These are phyloP conservation scores for Apiospora arundinis DNA, from an alignment of 2,329 filamentous ascomycete species.

Conservation along the genomic window DNA sequence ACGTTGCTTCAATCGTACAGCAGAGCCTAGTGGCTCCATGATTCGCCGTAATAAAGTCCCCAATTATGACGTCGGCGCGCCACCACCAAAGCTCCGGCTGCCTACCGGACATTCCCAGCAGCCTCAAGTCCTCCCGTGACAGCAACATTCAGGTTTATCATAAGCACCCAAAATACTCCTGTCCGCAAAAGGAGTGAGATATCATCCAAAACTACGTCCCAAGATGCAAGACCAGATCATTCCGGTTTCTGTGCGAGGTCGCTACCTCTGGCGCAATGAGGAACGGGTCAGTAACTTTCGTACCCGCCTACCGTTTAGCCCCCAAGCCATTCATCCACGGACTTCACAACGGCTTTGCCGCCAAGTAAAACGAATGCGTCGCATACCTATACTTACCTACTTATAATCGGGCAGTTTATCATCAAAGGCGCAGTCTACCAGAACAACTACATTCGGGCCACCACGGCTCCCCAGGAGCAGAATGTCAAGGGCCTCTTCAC, in stretches of 20 bases:
- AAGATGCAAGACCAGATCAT: conserved; percentile 5
- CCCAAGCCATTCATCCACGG: not conserved
- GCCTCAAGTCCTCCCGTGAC: not conserved
- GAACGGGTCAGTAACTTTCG: conserved; percentile 27
- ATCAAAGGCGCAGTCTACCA: conserved; percentile 35
- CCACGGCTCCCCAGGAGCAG: not conserved
- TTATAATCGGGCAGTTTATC: conserved; percentile 29
- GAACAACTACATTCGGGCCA: not conserved
- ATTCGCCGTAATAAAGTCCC: not conserved
- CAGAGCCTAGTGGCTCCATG: not conserved
- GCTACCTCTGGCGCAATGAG: conserved; percentile 32
- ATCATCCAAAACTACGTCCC: not conserved
- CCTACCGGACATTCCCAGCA: not conserved
- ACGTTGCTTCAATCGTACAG: too few species aligned
- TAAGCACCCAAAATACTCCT: too few species aligned
- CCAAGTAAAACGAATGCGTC: not conserved
- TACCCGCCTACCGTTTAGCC: not conserved
- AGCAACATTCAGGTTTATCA: too few species aligned
- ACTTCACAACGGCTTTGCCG: not conserved
- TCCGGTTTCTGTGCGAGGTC: conserved; percentile 31
- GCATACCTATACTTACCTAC: not conserved
- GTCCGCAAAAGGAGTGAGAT: too few species aligned
- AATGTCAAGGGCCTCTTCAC: not conserved
- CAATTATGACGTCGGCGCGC: conserved; percentile 1
- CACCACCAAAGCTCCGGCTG: not conserved